Evolutionary conservation across 164 flowering plant species (phyloP).

Genomic region (Stephania cephalantha): DNA sequence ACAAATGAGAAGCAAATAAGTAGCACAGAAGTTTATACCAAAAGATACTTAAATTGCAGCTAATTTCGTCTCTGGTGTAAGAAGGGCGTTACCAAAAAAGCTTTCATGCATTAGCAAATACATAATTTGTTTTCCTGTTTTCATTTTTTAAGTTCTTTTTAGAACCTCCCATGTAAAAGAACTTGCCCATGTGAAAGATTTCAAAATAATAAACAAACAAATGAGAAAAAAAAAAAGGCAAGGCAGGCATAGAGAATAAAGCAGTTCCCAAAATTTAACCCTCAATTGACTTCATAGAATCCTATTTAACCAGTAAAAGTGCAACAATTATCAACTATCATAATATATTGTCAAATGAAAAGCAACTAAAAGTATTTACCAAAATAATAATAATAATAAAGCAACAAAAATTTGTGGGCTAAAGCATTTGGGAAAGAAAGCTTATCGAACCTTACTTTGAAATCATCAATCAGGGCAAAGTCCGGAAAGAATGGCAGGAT

Average conservation of each 20-base stretch:
- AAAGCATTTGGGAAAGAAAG: conserved; percentile 4
- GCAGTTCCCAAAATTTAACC: not conserved
- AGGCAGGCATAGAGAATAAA: not conserved
- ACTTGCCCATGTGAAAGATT: too few relatives aligned
- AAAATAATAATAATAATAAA: not conserved
- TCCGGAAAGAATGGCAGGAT: conserved; percentile 98
- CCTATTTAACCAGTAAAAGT: not conserved
- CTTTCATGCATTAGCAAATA: too few relatives aligned
- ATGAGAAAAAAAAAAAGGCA: not conserved
- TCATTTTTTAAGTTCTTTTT: too few relatives aligned
- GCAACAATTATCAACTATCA: not conserved
- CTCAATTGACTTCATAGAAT: not conserved
- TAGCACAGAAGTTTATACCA: too few relatives aligned
- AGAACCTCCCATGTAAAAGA: too few relatives aligned
- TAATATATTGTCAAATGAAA: not conserved
- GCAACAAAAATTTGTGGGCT: not conserved
- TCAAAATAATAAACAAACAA: too few relatives aligned
- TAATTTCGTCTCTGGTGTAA: too few relatives aligned
- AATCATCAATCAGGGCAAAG: conserved; percentile 97
- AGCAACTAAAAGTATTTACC: not conserved
- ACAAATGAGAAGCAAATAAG: too few relatives aligned
- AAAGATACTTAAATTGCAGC: too few relatives aligned
- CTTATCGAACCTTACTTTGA: conserved; percentile 48
- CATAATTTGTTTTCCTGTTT: too few relatives aligned
- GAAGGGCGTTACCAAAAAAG: too few relatives aligned